Conservation (phyloP, 768 basidiomycete species). For the Dentipellis sp. region DNA sequence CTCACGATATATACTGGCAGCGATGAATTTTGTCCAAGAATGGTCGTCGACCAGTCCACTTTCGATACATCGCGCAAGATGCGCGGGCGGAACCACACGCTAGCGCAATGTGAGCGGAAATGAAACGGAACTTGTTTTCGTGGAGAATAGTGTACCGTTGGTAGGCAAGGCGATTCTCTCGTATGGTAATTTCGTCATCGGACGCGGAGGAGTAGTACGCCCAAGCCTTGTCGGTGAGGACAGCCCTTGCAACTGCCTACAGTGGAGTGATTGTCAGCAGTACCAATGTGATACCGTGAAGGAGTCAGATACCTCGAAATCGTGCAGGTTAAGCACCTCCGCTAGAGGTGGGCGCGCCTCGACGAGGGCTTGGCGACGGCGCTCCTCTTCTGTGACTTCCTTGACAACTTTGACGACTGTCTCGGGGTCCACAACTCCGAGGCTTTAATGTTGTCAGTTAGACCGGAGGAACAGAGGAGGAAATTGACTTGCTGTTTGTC, state of each 20-base stretch:
- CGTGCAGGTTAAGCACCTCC: constrained; percentile 82
- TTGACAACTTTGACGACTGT: constrained; percentile 56
- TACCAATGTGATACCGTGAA: not conserved
- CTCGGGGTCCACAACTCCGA: constrained; percentile 61
- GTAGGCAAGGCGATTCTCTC: constrained; percentile 85
- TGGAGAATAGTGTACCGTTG: constrained; percentile 46
- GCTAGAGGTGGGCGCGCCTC: constrained; percentile 58
- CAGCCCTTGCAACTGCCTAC: constrained; percentile 70
- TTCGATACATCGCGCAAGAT: constrained; percentile 69
- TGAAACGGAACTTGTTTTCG: not conserved
- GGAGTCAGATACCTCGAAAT: constrained; percentile 66
- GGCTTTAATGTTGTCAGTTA: constrained; percentile 16
- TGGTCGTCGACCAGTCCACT: constrained; percentile 75
- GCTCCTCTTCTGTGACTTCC: constrained; percentile 59
- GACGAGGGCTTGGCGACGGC: constrained; percentile 51
- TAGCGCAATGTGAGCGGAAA: not conserved
- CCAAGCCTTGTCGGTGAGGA: constrained; percentile 84
- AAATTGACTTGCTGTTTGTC: constrained; percentile 51
- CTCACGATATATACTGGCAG: constrained; percentile 77
- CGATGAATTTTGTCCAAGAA: constrained; percentile 63
- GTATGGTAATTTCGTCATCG: constrained; percentile 84
- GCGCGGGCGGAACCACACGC: constrained; percentile 22
- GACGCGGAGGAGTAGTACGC: constrained; percentile 95
- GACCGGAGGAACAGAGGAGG: not conserved
- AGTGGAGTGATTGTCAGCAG: not conserved